Conservation (phyloP, 306 rosid species). For the Corylus avellana region DNA sequence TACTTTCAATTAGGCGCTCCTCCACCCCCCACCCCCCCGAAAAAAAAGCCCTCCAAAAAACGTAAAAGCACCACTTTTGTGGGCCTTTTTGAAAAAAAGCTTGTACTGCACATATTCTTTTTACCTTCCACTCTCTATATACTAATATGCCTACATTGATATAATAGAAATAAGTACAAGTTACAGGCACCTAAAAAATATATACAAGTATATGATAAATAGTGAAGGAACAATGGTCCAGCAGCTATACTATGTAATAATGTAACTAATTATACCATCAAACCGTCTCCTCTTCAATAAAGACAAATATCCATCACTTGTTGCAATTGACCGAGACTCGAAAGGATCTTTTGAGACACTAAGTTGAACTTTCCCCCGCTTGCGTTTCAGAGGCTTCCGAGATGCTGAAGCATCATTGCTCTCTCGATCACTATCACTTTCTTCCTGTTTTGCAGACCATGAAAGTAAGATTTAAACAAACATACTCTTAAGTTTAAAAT, state of each 20-base stretch:
- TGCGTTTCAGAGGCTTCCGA: constrained; percentile 48
- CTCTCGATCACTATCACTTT: constrained; percentile 69
- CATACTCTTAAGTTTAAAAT: neutral
- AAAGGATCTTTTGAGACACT: constrained; percentile 44
- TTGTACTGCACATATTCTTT: neutral
- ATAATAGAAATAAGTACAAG: neutral
- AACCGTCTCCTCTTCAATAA: constrained; percentile 52
- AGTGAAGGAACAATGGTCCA: neutral
- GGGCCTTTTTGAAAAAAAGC: neutral
- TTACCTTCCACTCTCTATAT: neutral
- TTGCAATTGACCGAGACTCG: constrained; percentile 49
- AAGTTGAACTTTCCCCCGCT: constrained; percentile 50
- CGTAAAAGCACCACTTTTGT: neutral
- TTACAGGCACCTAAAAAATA: neutral
- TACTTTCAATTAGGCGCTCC: neutral
- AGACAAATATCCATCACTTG: constrained; percentile 62
- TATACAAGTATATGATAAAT: neutral
- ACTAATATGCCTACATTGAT: neutral
- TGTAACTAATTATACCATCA: constrained; percentile 54
- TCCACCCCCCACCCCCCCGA: neutral
- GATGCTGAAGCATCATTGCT: constrained; percentile 59
- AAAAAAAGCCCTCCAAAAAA: neutral
- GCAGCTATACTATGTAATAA: neutral
- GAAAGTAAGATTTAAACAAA: constrained; percentile 26
- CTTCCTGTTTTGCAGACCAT: constrained; percentile 50